Evolutionary conservation across 768 basidiomycete genomes (phyloP).

Genomic region (Crassisporium funariophilum): DNA sequence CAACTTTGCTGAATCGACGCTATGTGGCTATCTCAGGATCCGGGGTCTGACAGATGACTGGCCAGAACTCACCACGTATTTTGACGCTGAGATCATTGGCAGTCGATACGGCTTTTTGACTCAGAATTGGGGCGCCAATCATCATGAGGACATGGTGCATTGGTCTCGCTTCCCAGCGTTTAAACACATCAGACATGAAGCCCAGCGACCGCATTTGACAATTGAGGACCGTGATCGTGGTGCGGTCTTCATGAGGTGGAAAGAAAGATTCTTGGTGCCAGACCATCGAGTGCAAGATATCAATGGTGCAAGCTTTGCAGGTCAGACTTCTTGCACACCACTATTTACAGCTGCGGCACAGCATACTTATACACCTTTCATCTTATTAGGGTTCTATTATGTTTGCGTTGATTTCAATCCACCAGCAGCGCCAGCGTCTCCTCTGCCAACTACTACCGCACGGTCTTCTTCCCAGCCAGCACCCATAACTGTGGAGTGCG

Average conservation of each 20-base stretch:
- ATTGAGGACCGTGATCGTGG: conserved; percentile 77
- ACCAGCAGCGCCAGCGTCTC: conserved; percentile 40
- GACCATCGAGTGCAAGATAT: conserved; percentile 93
- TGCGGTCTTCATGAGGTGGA: conserved; percentile 95
- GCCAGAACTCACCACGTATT: conserved; percentile 95
- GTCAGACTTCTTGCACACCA: conserved; percentile 43
- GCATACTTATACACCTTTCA: conserved; percentile 15
- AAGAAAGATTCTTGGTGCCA: conserved; percentile 95
- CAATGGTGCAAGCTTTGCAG: conserved; percentile 93
- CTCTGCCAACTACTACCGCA: conserved; percentile 29
- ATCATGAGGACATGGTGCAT: conserved; percentile 90
- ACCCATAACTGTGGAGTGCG: conserved; percentile 14
- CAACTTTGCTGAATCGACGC: conserved; percentile 80
- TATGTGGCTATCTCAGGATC: conserved; percentile 93
- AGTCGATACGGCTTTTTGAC: conserved; percentile 90
- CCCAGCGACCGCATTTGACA: conserved; percentile 76
- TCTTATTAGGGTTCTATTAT: conserved; percentile 83
- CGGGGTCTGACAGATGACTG: conserved; percentile 91
- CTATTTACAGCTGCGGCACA: conserved; percentile 1
- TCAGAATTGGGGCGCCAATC: conserved; percentile 86
- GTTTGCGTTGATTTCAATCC: conserved; percentile 93
- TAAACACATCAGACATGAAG: conserved; percentile 76
- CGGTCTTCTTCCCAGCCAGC: conserved; percentile 24
- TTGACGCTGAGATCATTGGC: conserved; percentile 96
- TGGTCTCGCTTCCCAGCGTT: conserved; percentile 95